Conservation (phyloP, 306 rosid species). For the Medicago truncatula region DNA sequence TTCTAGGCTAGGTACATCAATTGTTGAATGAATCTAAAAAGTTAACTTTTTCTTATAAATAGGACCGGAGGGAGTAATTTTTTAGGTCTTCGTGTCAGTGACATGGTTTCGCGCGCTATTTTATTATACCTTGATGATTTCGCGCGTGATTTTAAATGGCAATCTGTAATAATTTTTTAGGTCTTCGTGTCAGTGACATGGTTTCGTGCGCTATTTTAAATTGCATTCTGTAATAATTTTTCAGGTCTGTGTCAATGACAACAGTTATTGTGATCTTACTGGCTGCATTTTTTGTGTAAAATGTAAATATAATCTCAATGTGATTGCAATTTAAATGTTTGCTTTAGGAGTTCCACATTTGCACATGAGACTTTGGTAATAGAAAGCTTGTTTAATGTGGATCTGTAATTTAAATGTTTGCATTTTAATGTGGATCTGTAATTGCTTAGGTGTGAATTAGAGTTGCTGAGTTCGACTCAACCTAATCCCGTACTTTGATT, state of each 20-base stretch:
- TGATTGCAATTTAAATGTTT: not conserved
- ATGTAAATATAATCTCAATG: not conserved
- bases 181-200: not conserved
- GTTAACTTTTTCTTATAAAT: no score
- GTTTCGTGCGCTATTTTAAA: not conserved
- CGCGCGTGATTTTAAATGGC: no score
- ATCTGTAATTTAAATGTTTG: not conserved
- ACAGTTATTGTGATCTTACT: not conserved
- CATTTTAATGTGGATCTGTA: not conserved
- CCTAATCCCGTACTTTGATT: not conserved
- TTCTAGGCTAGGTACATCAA: no score
- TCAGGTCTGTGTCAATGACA: not conserved
- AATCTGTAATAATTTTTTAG: no score
- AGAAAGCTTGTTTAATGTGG: slow-evolving; percentile 9
- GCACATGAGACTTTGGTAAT: not conserved
- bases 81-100: no score
- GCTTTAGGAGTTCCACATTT: not conserved
- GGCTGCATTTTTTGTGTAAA: not conserved
- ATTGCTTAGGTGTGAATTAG: slow-evolving; percentile 21
- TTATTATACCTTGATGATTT: no score
- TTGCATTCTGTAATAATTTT: no score
- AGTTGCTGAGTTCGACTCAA: not conserved
- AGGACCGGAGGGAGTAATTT: no score
- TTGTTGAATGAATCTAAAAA: no score
- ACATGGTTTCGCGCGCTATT: no score